These are phyloP conservation scores for Thelonectria rubi DNA, from an alignment of 2,329 filamentous ascomycete genomes.

Conservation along the genomic window DNA sequence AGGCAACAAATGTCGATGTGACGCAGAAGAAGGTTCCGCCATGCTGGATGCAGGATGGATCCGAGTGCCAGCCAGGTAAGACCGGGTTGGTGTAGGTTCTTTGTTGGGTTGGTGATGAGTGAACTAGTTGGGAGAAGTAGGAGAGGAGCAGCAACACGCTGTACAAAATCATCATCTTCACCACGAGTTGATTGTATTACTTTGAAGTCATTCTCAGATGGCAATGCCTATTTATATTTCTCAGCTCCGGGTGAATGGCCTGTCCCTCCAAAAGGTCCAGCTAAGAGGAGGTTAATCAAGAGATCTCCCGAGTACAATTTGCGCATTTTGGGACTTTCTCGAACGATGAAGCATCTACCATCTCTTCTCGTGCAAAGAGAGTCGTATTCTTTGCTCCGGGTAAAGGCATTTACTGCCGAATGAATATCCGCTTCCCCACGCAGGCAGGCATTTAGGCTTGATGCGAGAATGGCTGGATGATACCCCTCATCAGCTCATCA, in stretches of 20 bases:
- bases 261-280: not conserved
- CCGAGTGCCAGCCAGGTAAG: constrained; percentile 55
- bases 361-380: not conserved
- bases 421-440: not conserved
- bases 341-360: not conserved
- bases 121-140: not conserved
- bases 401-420: not conserved
- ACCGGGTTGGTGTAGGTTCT: not conserved
- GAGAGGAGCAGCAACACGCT: not conserved
- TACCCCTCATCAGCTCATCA: not conserved
- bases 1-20: constrained; percentile 61
- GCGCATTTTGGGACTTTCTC: not conserved
- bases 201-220: not conserved
- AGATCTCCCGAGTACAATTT: not conserved
- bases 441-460: not conserved
- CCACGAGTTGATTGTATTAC: too few relatives aligned
- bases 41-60: constrained; percentile 57
- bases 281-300: not conserved
- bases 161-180: not conserved
- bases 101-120: not conserved
- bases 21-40: constrained; percentile 61
- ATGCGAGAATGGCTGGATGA: not conserved
- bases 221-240: not conserved
- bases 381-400: not conserved
- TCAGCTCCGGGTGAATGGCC: not conserved